A percentile compares a stretch with the other conserved stretches of the same genome.
These are phyloP conservation scores for Aspergillus pseudotamarii DNA, from an alignment of 2,329 filamentous ascomycete genomes.

Conservation along the genomic window DNA sequence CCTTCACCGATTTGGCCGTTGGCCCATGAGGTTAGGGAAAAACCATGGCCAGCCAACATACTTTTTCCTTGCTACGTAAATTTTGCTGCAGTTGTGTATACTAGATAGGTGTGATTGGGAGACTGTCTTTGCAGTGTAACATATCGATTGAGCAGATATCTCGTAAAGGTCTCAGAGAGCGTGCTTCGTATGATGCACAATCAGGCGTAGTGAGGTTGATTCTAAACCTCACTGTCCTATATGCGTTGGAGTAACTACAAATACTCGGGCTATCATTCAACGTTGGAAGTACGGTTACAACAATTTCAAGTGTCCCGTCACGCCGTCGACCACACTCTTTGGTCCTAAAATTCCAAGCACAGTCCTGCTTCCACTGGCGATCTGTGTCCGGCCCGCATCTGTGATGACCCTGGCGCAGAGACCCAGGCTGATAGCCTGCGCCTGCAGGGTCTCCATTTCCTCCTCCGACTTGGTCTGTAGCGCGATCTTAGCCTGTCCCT, in stretches of 20 bases:
- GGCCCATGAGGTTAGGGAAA: conserved; percentile 85
- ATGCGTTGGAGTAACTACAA: background rate
- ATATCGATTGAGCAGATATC: background rate
- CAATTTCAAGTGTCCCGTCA: conserved; percentile 84
- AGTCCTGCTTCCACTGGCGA: conserved; percentile 87
- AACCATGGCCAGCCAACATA: conserved; percentile 82
- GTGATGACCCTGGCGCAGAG: conserved; percentile 87
- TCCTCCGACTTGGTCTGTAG: conserved; percentile 86
- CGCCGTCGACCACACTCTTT: conserved; percentile 80
- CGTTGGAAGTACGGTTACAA: conserved; percentile 54
- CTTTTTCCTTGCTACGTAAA: conserved; percentile 13
- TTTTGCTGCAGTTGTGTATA: background rate
- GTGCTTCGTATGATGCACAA: background rate
- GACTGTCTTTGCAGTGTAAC: background rate
- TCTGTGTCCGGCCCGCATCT: conserved; percentile 96
- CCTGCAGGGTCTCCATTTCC: conserved; percentile 73
- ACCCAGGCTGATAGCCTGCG: conserved; percentile 78
- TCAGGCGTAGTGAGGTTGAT: background rate
- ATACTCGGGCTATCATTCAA: background rate
- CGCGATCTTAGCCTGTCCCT: conserved; percentile 91
- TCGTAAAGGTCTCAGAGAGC: background rate
- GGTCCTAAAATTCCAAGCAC: conserved; percentile 84
- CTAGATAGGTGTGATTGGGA: background rate
- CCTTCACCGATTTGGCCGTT: conserved; percentile 81
- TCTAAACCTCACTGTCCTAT: background rate